phyloP scores from a whole-genome alignment of 495 filamentous ascomycete species.

The Penicillium goetzii region DNA sequence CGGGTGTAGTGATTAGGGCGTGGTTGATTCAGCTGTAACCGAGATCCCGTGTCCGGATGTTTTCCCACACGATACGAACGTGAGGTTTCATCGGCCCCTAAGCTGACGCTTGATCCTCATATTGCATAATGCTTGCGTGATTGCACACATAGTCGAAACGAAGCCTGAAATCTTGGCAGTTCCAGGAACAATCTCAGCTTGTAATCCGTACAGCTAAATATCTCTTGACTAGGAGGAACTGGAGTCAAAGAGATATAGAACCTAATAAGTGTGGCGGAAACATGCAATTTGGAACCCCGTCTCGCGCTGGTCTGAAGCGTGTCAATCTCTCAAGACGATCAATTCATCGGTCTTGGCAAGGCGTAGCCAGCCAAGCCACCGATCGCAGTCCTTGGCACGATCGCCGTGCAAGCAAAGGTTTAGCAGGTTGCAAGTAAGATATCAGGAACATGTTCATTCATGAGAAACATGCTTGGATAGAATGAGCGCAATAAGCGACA shows the following conservation, averaged over 20 bases:
- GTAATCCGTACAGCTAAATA: not conserved
- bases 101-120: not conserved
- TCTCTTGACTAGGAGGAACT: not conserved
- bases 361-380: not conserved
- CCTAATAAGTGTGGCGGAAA: not conserved
- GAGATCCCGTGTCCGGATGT: not conserved
- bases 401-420: not conserved
- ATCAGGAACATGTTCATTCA: not conserved
- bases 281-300: not conserved
- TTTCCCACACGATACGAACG: not conserved
- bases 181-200: not conserved
- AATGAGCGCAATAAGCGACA: too few relatives aligned
- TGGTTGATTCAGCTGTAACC: not conserved
- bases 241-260: not conserved
- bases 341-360: constrained; percentile 2
- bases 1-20: not conserved
- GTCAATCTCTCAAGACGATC: not conserved
- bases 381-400: not conserved
- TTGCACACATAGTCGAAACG: not conserved
- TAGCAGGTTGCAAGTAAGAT: not conserved
- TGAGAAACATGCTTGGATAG: not conserved
- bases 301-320: not conserved
- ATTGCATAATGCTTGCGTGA: not conserved
- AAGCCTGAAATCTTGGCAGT: not conserved
- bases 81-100: not conserved